These are phyloP conservation scores for Astraeus odoratus DNA, from an alignment of 768 basidiomycete genomes.

Conservation along the genomic window DNA sequence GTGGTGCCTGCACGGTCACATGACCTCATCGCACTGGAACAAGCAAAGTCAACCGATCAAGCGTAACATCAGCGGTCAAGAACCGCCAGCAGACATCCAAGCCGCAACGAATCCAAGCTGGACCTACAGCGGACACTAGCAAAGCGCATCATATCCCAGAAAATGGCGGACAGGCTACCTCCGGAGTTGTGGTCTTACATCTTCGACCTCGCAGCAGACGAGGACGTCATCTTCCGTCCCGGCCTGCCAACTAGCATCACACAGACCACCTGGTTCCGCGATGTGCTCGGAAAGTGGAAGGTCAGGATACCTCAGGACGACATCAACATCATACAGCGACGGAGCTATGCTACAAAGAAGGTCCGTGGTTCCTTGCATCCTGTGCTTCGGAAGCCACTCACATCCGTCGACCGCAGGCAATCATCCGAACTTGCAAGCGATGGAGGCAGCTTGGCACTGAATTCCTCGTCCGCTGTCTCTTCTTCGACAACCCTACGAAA, in stretches of 20 bases:
- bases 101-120: not conserved
- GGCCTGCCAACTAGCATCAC: slow-evolving; percentile 57
- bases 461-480: slow-evolving; percentile 61
- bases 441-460: slow-evolving; percentile 60
- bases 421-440: slow-evolving; percentile 57
- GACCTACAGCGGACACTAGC: not conserved
- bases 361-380: slow-evolving; percentile 28
- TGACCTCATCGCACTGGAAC: no score
- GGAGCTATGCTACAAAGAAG: slow-evolving; percentile 62
- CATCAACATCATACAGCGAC: slow-evolving; percentile 48
- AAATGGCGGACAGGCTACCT: slow-evolving; percentile 41
- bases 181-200: slow-evolving; percentile 66
- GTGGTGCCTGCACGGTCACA: slow-evolving; percentile 39
- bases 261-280: slow-evolving; percentile 59
- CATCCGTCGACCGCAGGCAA: slow-evolving; percentile 38
- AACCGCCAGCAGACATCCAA: no score
- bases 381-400: not conserved
- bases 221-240: slow-evolving; percentile 59
- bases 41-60: no score
- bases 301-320: slow-evolving; percentile 57
- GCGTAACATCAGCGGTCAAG: no score
- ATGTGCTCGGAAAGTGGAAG: slow-evolving; percentile 40
- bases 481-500: slow-evolving; percentile 55
- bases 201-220: slow-evolving; percentile 64
- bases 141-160: not conserved